Evolutionary conservation across 2,329 filamentous ascomycete genomes (phyloP).

Genomic region (Paramyrothecium sp.): DNA sequence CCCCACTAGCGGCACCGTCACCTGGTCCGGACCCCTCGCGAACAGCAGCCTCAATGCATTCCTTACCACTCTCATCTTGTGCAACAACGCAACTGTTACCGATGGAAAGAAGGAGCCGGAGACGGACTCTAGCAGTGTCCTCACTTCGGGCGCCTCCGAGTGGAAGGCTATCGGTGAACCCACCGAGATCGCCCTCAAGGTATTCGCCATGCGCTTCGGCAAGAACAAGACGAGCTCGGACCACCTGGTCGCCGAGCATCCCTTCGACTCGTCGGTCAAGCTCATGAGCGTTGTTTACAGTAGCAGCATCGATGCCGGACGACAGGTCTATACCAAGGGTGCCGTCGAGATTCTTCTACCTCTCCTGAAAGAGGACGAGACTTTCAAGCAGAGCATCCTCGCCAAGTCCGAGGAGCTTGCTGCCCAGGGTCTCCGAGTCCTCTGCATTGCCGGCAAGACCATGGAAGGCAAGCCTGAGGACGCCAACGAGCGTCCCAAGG

Average conservation of each 20-base stretch:
- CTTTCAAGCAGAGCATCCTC: constrained; percentile 43
- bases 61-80: constrained; percentile 56
- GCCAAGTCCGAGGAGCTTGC: constrained; percentile 56
- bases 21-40: constrained; percentile 39
- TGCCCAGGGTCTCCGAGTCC: constrained; percentile 64
- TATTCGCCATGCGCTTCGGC: constrained; percentile 69
- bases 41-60: constrained; percentile 44
- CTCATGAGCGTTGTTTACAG: constrained; percentile 71
- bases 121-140: constrained; percentile 45
- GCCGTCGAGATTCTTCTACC: constrained; percentile 57
- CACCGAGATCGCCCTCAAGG: constrained; percentile 72
- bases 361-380: constrained; percentile 45
- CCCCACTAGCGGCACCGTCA: constrained; percentile 54
- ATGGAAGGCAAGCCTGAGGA: constrained; percentile 34
- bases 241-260: constrained; percentile 61
- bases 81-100: constrained; percentile 56
- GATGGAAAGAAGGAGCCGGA: constrained; percentile 46
- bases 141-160: constrained; percentile 36
- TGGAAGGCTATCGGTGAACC: constrained; percentile 66
- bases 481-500: constrained; percentile 45
- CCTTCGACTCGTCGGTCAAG: constrained; percentile 73
- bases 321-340: constrained; percentile 55
- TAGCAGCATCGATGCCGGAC: constrained; percentile 27
- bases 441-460: constrained; percentile 59
- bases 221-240: constrained; percentile 45